A percentile compares a stretch with the other conserved stretches of the same genome.
Conservation (phyloP, 2,329 filamentous ascomycete species). For the Penicillium sp. region DNA sequence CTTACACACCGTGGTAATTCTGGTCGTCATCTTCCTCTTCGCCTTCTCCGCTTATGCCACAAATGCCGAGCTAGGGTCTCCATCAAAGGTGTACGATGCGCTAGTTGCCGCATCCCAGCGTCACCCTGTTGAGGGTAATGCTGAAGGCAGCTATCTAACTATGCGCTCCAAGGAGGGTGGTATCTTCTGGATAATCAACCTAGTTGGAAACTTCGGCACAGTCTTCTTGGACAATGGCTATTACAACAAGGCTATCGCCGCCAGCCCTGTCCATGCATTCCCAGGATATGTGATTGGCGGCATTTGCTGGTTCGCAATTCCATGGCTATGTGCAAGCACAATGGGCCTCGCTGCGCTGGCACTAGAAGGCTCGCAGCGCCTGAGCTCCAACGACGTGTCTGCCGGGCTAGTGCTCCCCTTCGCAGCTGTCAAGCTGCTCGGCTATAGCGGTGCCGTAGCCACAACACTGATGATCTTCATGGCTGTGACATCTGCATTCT, state of each 20-base stretch:
- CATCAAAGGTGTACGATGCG: conserved; percentile 73
- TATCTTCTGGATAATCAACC: conserved; percentile 90
- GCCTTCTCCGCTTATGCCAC: conserved; percentile 78
- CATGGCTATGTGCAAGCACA: conserved; percentile 83
- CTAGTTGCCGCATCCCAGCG: conserved; percentile 64
- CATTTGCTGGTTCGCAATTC: conserved; percentile 87
- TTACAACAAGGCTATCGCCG: conserved; percentile 92
- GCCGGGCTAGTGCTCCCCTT: conserved; percentile 83
- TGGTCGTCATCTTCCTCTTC: conserved; percentile 84
- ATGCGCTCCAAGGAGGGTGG: conserved; percentile 79
- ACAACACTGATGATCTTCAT: conserved; percentile 83
- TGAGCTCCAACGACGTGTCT: conserved; percentile 70
- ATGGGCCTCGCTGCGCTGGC: conserved; percentile 81
- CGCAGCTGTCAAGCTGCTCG: conserved; percentile 77
- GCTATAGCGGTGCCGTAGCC: conserved; percentile 73
- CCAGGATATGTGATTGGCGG: conserved; percentile 87
- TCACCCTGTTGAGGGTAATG: conserved; percentile 78
- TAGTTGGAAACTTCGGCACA: conserved; percentile 60
- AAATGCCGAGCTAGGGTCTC: conserved; percentile 69
- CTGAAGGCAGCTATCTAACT: conserved; percentile 77
- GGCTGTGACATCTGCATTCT: conserved; percentile 82
- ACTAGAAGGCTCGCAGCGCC: conserved; percentile 72
- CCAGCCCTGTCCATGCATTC: conserved; percentile 77
- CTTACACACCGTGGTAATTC: conserved; percentile 70
- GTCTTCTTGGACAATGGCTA: conserved; percentile 85